Evolutionary conservation across 2,329 filamentous ascomycete genomes (phyloP).

Genomic region (Lachnellula arida): DNA sequence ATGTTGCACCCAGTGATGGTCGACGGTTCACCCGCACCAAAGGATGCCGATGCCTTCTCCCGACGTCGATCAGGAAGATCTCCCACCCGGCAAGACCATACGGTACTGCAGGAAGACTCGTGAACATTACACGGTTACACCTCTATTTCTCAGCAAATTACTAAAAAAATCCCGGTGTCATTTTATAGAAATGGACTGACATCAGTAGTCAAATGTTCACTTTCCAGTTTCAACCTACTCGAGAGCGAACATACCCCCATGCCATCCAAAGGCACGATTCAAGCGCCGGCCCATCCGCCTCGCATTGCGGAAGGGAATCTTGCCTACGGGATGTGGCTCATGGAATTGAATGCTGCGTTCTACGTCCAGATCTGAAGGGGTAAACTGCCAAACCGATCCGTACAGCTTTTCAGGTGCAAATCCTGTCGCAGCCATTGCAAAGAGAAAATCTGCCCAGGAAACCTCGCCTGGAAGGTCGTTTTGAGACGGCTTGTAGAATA

Average conservation of each 20-base stretch:
- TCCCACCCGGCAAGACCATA: too few relatives aligned
- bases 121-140: too few relatives aligned
- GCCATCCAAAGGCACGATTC: conserved; percentile 47
- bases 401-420: conserved; percentile 53
- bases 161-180: too few relatives aligned
- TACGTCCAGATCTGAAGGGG: conserved; percentile 35
- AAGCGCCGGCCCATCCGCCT: conserved; percentile 46
- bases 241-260: conserved; percentile 40
- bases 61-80: too few relatives aligned
- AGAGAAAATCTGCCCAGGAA: conserved; percentile 48
- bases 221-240: background rate
- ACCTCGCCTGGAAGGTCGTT: conserved; percentile 43
- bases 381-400: conserved; percentile 58
- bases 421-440: conserved; percentile 45
- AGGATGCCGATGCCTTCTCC: too few relatives aligned
- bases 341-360: conserved; percentile 54
- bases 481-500: conserved; percentile 36
- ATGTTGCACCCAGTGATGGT: too few relatives aligned
- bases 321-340: conserved; percentile 51
- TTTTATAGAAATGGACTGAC: too few relatives aligned
- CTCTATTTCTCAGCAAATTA: too few relatives aligned
- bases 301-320: conserved; percentile 45
- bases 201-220: too few relatives aligned
- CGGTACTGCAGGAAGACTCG: too few relatives aligned
- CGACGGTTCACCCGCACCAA: too few relatives aligned